Percentiles rank a stretch among this genome's conserved stretches.
phyloP scores from a whole-genome alignment of 306 rosid species.

The Prunus fruticosa region DNA sequence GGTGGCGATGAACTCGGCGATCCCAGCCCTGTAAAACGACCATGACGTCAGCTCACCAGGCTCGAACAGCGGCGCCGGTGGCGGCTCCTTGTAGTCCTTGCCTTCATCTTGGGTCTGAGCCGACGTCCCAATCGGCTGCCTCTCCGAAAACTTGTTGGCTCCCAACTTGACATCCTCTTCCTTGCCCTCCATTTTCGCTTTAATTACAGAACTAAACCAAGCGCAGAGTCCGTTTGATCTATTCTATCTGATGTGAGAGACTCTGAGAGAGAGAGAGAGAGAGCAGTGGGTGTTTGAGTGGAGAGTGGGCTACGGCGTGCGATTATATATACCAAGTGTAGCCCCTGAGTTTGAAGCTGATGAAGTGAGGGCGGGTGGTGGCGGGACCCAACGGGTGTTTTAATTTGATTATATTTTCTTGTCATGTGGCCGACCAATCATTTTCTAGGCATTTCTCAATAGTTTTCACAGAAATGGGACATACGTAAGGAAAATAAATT shows the following conservation, averaged over 20 bases:
- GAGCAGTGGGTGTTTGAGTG: not conserved
- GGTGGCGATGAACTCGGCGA: slow-evolving; percentile 60
- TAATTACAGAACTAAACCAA: not conserved
- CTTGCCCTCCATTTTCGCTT: slow-evolving; percentile 61
- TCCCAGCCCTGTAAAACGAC: slow-evolving; percentile 61
- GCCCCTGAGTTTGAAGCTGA: not conserved
- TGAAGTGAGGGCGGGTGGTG: slow-evolving; percentile 17
- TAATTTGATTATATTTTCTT: not conserved
- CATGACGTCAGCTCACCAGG: slow-evolving; percentile 78
- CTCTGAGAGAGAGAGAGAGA: not conserved
- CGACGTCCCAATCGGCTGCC: slow-evolving; percentile 68
- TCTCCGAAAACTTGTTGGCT: slow-evolving; percentile 87
- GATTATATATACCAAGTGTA: not conserved
- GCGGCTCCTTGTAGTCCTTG: slow-evolving; percentile 75
- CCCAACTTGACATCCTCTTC: slow-evolving; percentile 81
- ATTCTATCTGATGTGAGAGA: not conserved
- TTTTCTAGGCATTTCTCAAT: not conserved
- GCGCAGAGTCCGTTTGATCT: not conserved
- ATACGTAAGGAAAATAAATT: not conserved
- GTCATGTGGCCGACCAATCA: slow-evolving; percentile 33
- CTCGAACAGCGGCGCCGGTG: slow-evolving; percentile 69
- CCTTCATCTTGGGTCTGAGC: slow-evolving; percentile 68
- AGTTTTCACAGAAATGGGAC: not conserved
- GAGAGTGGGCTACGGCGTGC: not conserved
- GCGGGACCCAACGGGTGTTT: slow-evolving; percentile 22